Evolutionary conservation across 768 basidiomycete genomes (phyloP), one percentile per base, ranked within the genome.

Genomic region (Melanogaster broomeanus): DNA sequence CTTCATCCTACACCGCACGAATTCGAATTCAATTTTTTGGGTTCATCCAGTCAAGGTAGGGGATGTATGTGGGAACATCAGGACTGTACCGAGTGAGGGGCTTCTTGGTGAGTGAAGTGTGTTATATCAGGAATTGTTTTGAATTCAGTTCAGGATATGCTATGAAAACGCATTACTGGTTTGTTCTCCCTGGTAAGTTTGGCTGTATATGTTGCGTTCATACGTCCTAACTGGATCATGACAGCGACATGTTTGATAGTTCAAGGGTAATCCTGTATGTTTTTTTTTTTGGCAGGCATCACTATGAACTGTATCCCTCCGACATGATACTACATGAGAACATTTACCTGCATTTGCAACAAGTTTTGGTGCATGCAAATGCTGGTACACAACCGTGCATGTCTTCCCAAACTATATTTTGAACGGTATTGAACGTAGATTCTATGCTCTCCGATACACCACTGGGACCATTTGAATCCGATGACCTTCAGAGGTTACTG

Each of bases 11-110:
- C 79, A 81, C 45, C 31, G 57, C 0, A 62, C 61, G 0, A 72
- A 74, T 15, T 58, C 64, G 10, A 72, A 74, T 15, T 58, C 64
- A 9, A 61, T 81, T 15, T 82, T 82, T 51, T 84, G 51, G 37
- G 48, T 80, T n/a, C 72, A 80, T 37, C 49, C 66, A 0, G 73
- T 70, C 25, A 52, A 68, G 2, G 65, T 74, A 3, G 47, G 48
- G 1, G 33, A 61, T 19, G 57, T 78, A 41, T 48, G 73, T 62
- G 64, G 5, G 38, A 18, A 67, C 75, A 28, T 62, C 72, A 63
- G 67, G 33, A 79, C 77, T 8, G 68, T 73, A 0, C 68, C n/a
- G n/a, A 67, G 11, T 65, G 37, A 22, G 18, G 28, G 39, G 24
- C 48, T 42, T 40, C 37, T 49, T 11, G 30, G 48, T 49, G 22